Evolutionary conservation across 169 alveolate species (phyloP), one percentile per base, ranked within the genome.

Genomic region (Sarcocystis neurona): DNA sequence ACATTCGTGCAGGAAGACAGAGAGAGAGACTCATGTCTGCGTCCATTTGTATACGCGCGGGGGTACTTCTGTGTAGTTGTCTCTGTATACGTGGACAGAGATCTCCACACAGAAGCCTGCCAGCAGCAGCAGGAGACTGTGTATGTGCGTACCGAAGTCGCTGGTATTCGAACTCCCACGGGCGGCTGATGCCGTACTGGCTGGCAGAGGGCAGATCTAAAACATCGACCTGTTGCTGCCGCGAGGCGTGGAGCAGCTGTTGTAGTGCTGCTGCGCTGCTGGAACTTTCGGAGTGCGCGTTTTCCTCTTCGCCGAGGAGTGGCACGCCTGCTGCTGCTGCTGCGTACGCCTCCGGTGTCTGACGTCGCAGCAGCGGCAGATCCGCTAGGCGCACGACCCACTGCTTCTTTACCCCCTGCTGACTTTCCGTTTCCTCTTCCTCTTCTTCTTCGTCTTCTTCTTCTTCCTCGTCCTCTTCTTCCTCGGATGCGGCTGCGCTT

Each of bases 131-230:
- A 23, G 66, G 66, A 53, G 66, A 15, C 23, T 53, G 66, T 23
- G 68, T 20, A 20, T 79, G 58, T 50, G 68, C 75, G 47, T 66
- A 68, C 89, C 82, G 68, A 43, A 48, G 68, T 20, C 89, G 43
- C 46, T 68, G 89, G 68, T 84, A 84, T 32, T 84, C 89, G 30
- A 84, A 84, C 46, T 84, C 79, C 74, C 89, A 18, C 23, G 89
- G 68, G 46, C 80, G 50, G 20, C 63, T 44, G 27, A 56, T 47
- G n/a, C 89, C 89, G 78, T 84, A 84, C 72, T 84, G 89, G 1
- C 74, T 44, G 34, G 89, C 89, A 4, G 89, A 84, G 32, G 89
- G 89, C 43, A 84, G 27, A 12, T 84, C 89, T 43, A 84, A 60
- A 12, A 63, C 89, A 23, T 84, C 89, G 2, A 43, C 89, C 15